phyloP scores from a whole-genome alignment of 2,329 filamentous ascomycete genomes.

The Fusarium lyarnte region DNA sequence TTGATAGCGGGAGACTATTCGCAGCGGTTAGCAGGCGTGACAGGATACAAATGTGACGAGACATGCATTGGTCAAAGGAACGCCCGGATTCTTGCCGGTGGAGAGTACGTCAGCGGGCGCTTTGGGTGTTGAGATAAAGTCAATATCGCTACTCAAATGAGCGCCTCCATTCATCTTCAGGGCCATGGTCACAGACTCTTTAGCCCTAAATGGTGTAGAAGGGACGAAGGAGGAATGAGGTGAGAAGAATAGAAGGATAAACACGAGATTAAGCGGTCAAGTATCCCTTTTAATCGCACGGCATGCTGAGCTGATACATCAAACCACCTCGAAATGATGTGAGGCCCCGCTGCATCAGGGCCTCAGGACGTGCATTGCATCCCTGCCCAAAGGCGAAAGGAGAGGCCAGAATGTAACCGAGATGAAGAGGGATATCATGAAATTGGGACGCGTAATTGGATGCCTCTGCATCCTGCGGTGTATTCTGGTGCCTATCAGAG shows the following conservation, averaged over 20 bases:
- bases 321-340: constrained; percentile 28
- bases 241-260: background rate
- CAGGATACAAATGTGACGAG: too few species aligned
- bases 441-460: constrained; percentile 12
- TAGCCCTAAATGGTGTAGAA: background rate
- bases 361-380: background rate
- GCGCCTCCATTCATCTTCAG: constrained; percentile 28
- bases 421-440: background rate
- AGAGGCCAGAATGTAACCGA: background rate
- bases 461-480: background rate
- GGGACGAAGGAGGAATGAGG: background rate
- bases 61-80: constrained; percentile 31
- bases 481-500: background rate
- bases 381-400: constrained; percentile 5
- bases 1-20: constrained; percentile 86
- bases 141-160: constrained; percentile 35
- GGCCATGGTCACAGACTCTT: constrained; percentile 18
- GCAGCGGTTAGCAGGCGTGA: background rate
- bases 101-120: constrained; percentile 24
- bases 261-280: constrained; percentile 31
- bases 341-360: constrained; percentile 26
- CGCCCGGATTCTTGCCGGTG: constrained; percentile 29
- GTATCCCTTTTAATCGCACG: background rate
- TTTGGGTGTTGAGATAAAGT: constrained; percentile 37
- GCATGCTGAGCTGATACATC: constrained; percentile 2